Percentiles rank a stretch among this genome's conserved stretches.
Evolutionary conservation across 2,329 filamentous ascomycete species (phyloP).

Genomic region (Zymoseptoria brevis): DNA sequence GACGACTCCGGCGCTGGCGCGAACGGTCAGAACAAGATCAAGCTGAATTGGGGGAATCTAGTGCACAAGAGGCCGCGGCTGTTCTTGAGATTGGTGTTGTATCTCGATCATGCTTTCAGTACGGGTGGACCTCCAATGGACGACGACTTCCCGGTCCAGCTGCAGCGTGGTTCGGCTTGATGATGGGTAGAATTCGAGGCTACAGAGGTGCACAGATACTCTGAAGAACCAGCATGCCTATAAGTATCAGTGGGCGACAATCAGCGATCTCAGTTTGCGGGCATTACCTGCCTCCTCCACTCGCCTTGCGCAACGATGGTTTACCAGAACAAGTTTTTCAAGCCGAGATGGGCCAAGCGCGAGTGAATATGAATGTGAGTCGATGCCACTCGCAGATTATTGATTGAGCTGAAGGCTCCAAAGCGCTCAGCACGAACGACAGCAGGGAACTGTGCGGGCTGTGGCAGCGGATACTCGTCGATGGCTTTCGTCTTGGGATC

Average conservation of each 20-base stretch:
- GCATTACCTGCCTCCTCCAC: not conserved
- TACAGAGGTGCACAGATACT: not conserved
- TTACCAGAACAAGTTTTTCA: too few relatives aligned
- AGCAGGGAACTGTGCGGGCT: too few relatives aligned
- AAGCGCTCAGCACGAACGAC: too few relatives aligned
- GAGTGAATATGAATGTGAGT: too few relatives aligned
- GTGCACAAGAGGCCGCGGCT: conserved; percentile 4
- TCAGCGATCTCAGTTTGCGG: not conserved
- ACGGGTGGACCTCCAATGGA: conserved; percentile 3
- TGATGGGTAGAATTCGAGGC: too few relatives aligned
- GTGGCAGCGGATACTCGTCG: too few relatives aligned
- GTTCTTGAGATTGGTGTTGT: conserved; percentile 6
- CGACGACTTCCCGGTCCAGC: conserved; percentile 3
- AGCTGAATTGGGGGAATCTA: conserved; percentile 6
- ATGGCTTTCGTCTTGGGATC: too few relatives aligned
- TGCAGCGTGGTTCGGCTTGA: not conserved
- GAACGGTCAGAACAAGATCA: conserved; percentile 1
- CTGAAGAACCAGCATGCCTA: not conserved
- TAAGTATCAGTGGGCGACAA: not conserved
- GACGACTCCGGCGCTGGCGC: not conserved
- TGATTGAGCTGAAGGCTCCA: not conserved
- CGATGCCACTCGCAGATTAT: too few relatives aligned
- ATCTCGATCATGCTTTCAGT: conserved; percentile 7
- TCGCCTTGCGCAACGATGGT: not conserved
- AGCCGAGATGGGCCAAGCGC: too few relatives aligned